Evolutionary conservation across 345 rosid genomes (phyloP).

Genomic region (Linum usitatissimum): DNA sequence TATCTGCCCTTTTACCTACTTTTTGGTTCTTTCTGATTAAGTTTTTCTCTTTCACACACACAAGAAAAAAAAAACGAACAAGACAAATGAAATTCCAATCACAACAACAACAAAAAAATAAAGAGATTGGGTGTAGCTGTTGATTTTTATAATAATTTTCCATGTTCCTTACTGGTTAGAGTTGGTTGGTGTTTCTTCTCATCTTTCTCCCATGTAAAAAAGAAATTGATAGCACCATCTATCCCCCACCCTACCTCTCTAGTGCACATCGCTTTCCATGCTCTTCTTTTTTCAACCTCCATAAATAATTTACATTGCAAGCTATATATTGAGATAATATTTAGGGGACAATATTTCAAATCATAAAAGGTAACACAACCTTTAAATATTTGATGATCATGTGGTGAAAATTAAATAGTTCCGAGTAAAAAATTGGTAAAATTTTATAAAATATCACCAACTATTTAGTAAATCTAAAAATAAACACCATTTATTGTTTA

Average conservation of each 20-base stretch:
- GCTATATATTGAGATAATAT: no score
- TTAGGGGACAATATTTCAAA: no score
- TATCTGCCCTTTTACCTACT: conserved; percentile 29
- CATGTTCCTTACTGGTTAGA: not conserved
- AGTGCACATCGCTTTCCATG: conserved; percentile 45
- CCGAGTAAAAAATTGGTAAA: no score
- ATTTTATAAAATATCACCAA: no score
- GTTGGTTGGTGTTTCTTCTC: not conserved
- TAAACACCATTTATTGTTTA: no score
- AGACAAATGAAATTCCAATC: not conserved
- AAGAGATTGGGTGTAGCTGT: not conserved
- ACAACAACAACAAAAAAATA: not conserved
- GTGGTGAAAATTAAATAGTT: no score
- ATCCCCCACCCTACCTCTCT: conserved; percentile 4
- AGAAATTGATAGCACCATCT: not conserved
- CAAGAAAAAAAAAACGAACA: conserved; percentile 8
- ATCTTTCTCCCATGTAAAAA: not conserved
- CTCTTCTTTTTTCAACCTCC: conserved; percentile 18
- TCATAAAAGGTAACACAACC: no score
- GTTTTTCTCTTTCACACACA: conserved; percentile 6
- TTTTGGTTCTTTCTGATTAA: conserved; percentile 3
- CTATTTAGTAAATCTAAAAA: no score
- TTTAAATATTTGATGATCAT: no score
- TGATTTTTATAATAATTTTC: not conserved
- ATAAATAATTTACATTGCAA: conserved; percentile 6